A percentile compares a stretch with the other conserved stretches of the same genome.
These are phyloP conservation scores for Fusarium sulawesiense DNA, from an alignment of 2,329 filamentous ascomycete species.

Conservation along the genomic window DNA sequence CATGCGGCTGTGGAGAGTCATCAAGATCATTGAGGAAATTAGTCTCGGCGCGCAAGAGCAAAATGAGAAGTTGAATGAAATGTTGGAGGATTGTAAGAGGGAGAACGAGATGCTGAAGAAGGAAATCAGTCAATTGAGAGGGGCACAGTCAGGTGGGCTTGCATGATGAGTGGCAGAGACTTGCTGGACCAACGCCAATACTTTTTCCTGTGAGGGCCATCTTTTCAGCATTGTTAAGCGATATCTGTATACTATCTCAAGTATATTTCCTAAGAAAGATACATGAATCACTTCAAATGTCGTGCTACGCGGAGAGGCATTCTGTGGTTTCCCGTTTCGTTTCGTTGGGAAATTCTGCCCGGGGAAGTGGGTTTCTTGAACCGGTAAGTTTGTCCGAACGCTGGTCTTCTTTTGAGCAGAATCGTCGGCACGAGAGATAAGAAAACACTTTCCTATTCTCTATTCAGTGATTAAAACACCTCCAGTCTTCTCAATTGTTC, in stretches of 20 bases:
- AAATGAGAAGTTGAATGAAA: not conserved
- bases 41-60: constrained; percentile 5
- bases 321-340: not conserved
- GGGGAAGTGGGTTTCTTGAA: not conserved
- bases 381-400: not conserved
- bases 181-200: not conserved
- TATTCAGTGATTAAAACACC: not conserved
- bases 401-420: not conserved
- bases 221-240: not conserved
- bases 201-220: not conserved
- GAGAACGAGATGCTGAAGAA: not conserved
- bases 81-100: not conserved
- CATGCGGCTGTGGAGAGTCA: constrained; percentile 18
- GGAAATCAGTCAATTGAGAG: not conserved
- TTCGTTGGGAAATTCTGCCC: not conserved
- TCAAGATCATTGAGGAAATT: constrained; percentile 22
- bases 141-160: not conserved
- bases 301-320: not conserved
- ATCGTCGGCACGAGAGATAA: not conserved
- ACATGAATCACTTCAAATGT: not conserved
- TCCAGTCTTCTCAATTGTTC: not conserved
- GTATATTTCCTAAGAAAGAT: not conserved
- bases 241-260: not conserved
- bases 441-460: not conserved
- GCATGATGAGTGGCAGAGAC: no score